Conservation (phyloP, 176 grass and related monocot species). For the Dendrocalamus sinicus region DNA sequence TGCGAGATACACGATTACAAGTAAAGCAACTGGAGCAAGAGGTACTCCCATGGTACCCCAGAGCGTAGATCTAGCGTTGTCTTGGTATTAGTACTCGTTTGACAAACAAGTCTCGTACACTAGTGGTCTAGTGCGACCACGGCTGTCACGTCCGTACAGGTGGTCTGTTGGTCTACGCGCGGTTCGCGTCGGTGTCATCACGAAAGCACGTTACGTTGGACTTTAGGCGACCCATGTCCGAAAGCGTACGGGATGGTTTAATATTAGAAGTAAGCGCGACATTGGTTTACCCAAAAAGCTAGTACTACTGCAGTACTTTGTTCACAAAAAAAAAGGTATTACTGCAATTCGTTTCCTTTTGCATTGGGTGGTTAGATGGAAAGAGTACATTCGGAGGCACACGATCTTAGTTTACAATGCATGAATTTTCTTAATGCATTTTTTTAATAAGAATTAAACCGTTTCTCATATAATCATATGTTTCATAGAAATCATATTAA, state of each 20-base stretch:
- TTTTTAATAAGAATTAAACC: background rate
- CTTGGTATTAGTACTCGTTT: background rate
- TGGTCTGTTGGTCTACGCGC: background rate
- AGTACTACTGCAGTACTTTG: background rate
- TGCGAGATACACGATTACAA: too few species aligned
- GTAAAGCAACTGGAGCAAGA: too few species aligned
- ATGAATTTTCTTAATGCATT: too few species aligned
- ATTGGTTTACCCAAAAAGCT: background rate
- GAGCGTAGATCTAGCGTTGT: background rate
- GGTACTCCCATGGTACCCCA: background rate
- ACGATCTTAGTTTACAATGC: too few species aligned
- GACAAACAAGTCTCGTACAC: background rate
- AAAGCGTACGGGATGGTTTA: constrained; percentile 21
- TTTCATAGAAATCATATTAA: background rate
- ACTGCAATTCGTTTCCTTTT: background rate
- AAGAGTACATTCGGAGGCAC: background rate
- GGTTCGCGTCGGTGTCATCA: background rate
- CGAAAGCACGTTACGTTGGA: background rate
- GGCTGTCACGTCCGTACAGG: constrained; percentile 3
- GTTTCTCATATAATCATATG: rapidly evolving
- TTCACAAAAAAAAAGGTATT: too few species aligned
- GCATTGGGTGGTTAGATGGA: background rate
- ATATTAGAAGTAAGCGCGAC: background rate
- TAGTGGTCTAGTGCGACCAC: background rate
- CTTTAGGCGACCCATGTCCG: background rate